Evolutionary conservation across 139 green algal genomes (phyloP).

Genomic region (Auxenochlorella pyrenoidosa): DNA sequence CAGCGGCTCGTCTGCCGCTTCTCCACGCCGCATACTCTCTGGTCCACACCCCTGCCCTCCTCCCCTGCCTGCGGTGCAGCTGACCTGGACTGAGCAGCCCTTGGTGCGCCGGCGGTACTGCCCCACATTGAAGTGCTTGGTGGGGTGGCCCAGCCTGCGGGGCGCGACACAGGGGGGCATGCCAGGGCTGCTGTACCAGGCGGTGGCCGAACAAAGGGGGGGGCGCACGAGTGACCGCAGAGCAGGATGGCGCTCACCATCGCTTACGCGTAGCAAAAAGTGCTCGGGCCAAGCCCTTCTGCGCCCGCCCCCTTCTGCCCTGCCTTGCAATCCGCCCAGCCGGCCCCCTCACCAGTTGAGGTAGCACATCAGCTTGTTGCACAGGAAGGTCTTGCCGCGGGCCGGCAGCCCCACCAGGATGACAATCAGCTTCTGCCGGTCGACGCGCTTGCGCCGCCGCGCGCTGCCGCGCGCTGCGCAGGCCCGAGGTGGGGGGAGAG

Average conservation of each 20-base stretch:
- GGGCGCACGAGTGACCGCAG: background rate
- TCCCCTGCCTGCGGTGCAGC: background rate
- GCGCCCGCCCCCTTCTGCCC: background rate
- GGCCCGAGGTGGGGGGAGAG: background rate
- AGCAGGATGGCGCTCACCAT: background rate
- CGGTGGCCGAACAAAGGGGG: background rate
- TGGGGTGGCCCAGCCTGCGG: slow-evolving; percentile 91
- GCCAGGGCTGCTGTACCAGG: too few relatives aligned
- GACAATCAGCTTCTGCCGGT: slow-evolving; percentile 86
- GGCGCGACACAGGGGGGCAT: background rate
- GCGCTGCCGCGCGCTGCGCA: background rate
- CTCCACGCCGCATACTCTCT: too few relatives aligned
- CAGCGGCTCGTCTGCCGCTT: too few relatives aligned
- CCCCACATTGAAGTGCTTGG: slow-evolving; percentile 97
- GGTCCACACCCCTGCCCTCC: too few relatives aligned
- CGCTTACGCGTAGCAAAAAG: background rate
- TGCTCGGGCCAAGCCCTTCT: too few relatives aligned
- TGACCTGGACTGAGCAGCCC: background rate
- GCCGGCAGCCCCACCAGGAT: slow-evolving; percentile 90
- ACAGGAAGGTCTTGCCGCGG: slow-evolving; percentile 94
- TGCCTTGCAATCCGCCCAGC: too few relatives aligned
- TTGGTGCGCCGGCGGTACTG: slow-evolving; percentile 74
- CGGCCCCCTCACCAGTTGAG: slow-evolving; percentile 80
- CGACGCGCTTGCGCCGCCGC: slow-evolving; percentile 46
- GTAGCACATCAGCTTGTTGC: slow-evolving; percentile 91